Base-by-base conservation (phyloP, 768 basidiomycete species). In the Termitomyces sp. region DNA sequence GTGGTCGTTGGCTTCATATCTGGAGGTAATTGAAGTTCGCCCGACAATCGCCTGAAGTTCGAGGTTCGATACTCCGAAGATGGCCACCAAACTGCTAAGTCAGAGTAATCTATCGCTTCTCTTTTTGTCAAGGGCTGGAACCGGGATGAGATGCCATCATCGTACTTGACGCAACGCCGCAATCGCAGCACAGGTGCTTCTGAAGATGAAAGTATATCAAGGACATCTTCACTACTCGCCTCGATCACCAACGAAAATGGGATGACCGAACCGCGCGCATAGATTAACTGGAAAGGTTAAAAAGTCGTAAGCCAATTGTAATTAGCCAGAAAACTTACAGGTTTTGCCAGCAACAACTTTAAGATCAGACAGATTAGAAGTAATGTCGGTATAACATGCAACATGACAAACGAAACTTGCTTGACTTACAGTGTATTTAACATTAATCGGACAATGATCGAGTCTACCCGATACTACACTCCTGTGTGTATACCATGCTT, bases 201-300 rank as follows among this genome's bases (percentile, higher is more conserved):
- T 3, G 74, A 71, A 5, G 68, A 59, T 11, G 73, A 68, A 8
- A 79, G 56, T 8, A 73, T 56, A 57, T 75, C 72, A 4, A 78
- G 65, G 1, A 69, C 71, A 52, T 75, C 72, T 12, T 59, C 51
- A 56, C 77, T 75, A 9, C 59, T 42, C 45, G 73, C 67, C 43
- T 68, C 64, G 5, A 79, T 63, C 11, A 59, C 57, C 23, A 78
- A 47, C 42, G 63, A 66, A 42, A 71, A 68, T 12, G 77, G 77
- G 16, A 80, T 75, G 8, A 69, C 62, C 1, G 75, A 70, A 19
- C 77, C 73, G 60, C 77, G 66, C 17, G 76, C 73, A 65, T 77
- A 79, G 53, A 63, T 69, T 14, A 80, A 65, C 77, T 77, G 54
- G 34, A 54, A 21, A 43, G 43, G 42, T 43, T 47, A 7, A 52